Evolutionary conservation across 108 stramenopile species (phyloP).

Genomic region (Fistulifera solaris): DNA sequence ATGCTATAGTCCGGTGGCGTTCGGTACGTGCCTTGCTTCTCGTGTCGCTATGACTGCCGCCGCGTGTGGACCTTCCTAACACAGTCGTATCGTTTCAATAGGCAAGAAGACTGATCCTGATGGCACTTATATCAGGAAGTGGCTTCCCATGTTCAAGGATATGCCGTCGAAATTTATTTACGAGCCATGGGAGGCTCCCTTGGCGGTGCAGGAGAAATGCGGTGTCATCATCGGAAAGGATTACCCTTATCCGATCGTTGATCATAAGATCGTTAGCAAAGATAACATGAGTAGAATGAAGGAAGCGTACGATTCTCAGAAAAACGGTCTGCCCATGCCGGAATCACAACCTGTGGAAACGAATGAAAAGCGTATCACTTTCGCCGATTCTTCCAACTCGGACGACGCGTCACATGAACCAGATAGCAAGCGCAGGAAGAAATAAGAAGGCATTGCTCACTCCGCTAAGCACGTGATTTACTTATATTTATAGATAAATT

Average conservation of each 20-base stretch:
- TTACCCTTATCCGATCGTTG: conserved; percentile 90
- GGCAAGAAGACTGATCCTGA: conserved; percentile 81
- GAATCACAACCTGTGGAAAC: neutral
- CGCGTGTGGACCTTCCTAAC: neutral
- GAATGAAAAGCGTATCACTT: too few species aligned
- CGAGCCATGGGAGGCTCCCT: conserved; percentile 94
- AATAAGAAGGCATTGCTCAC: too few species aligned
- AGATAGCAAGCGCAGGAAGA: too few species aligned
- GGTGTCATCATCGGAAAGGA: conserved; percentile 72
- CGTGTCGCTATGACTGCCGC: too few species aligned
- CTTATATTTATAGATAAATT: too few species aligned
- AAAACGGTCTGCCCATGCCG: conserved; percentile 10
- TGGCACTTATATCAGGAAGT: conserved; percentile 84
- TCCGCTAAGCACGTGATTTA: too few species aligned
- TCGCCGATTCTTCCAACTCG: too few species aligned
- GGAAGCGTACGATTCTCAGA: conserved; percentile 73
- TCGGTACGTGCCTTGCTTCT: conserved; percentile 14
- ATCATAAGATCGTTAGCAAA: conserved; percentile 67
- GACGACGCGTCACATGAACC: too few species aligned
- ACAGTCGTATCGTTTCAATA: conserved; percentile 46
- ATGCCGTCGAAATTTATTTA: conserved; percentile 91
- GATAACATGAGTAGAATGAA: conserved; percentile 89
- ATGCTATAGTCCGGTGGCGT: conserved; percentile 86
- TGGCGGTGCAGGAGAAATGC: conserved; percentile 42
- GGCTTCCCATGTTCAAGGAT: conserved; percentile 66